Conservation (phyloP, 108 stramenopile species). For the Aurantiochytrium sp. region DNA sequence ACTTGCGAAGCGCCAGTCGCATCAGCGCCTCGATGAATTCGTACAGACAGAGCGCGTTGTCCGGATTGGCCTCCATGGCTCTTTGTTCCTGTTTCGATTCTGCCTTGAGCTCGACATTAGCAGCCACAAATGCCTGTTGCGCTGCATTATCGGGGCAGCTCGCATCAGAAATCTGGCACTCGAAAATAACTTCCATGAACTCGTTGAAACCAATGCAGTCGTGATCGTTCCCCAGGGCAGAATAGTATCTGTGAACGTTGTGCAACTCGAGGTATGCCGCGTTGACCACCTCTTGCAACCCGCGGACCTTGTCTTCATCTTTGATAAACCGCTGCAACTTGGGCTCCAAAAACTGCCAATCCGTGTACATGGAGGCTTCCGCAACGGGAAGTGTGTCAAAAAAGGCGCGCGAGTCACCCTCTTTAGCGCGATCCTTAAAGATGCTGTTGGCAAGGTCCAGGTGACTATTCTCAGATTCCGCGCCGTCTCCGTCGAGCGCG, state of each 20-base stretch:
- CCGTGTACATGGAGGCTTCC: neutral
- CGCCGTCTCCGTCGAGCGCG: too few relatives aligned
- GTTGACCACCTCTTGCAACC: neutral
- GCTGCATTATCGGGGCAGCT: neutral
- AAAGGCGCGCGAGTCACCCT: neutral
- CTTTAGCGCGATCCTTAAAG: neutral
- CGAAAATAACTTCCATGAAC: neutral
- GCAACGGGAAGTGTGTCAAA: neutral
- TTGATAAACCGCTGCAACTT: neutral
- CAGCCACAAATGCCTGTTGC: neutral
- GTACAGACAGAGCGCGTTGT: neutral
- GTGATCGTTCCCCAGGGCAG: neutral
- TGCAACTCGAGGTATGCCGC: neutral
- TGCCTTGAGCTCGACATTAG: conserved; percentile 1
- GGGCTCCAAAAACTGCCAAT: conserved; percentile 3
- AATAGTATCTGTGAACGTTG: neutral
- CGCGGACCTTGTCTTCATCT: neutral
- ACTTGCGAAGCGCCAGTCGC: neutral
- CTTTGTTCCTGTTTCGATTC: neutral
- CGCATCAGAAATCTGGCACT: neutral
- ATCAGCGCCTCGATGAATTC: neutral
- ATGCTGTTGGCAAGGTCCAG: neutral
- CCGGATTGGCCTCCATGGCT: neutral
- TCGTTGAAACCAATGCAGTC: conserved; percentile 13
- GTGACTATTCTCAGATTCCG: neutral